Conservation (phyloP, 192 early-diverging fungal species). For the Geranomyces variabilis region DNA sequence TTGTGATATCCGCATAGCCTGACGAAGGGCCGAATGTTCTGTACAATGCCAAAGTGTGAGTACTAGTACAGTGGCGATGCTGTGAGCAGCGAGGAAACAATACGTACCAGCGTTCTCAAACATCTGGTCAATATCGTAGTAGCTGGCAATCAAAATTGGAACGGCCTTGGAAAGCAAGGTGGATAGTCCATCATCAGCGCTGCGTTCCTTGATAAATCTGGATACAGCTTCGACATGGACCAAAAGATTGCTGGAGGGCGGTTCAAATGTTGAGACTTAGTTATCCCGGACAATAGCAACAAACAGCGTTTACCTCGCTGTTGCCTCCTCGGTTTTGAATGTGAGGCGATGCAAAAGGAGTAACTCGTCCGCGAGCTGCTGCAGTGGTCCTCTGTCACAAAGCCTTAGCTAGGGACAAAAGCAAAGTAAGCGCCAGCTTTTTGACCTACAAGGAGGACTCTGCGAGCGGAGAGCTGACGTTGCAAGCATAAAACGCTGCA, state of each 20-base stretch:
- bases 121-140: conserved; percentile 31
- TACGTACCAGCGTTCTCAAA: conserved; percentile 20
- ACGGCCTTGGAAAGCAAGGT: conserved; percentile 11
- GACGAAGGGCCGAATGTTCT: conserved; percentile 21
- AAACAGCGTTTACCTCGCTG: not conserved
- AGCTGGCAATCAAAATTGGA: conserved; percentile 32
- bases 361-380: not conserved
- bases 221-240: no score
- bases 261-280: no score
- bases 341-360: conserved; percentile 7
- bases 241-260: not conserved
- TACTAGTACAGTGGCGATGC: no score
- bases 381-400: conserved; percentile 1
- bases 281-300: no score
- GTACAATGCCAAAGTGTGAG: no score
- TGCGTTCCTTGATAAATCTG: no score
- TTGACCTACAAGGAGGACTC: no score
- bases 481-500: not conserved
- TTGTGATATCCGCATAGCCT: conserved; percentile 23
- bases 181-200: no score
- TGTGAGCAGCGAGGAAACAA: not conserved
- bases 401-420: not conserved
- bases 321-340: conserved; percentile 10
- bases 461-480: not conserved
- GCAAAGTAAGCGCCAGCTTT: no score